These are phyloP conservation scores for Croton laevigatus DNA, from an alignment of 441 rosid species.

Conservation along the genomic window DNA sequence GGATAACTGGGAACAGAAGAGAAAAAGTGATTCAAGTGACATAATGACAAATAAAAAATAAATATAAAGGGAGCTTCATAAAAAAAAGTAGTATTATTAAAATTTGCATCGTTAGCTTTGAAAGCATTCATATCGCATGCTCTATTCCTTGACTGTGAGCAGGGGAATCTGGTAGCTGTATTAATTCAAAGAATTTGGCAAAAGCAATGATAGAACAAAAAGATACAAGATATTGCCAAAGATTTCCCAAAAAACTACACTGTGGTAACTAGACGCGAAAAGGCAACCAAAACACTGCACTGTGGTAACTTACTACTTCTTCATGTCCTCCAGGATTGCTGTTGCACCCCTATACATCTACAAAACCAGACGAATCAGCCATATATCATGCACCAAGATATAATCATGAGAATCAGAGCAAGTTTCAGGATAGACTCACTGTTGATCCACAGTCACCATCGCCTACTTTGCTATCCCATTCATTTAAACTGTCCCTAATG, in stretches of 20 bases:
- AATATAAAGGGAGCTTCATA: neutral
- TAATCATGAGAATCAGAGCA: conserved; percentile 14
- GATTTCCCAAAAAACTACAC: neutral
- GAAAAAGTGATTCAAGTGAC: conserved; percentile 13
- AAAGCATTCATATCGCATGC: neutral
- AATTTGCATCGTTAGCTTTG: neutral
- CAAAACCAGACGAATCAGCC: conserved; percentile 24
- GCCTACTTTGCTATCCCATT: conserved; percentile 95
- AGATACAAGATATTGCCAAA: neutral
- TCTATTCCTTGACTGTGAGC: neutral
- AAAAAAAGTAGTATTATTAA: neutral
- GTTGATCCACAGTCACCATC: conserved; percentile 99
- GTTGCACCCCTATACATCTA: conserved; percentile 91
- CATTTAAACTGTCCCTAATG: conserved; percentile 73
- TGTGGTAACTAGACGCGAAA: neutral
- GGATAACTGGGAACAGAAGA: conserved; percentile 69
- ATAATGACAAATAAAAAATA: neutral
- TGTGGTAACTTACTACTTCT: conserved; percentile 58
- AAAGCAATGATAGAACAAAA: neutral
- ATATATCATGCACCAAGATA: conserved; percentile 12
- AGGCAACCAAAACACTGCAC: conserved; percentile 6
- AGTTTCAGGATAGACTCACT: conserved; percentile 46
- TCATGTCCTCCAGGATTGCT: conserved; percentile 83
- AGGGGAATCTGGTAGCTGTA: neutral
- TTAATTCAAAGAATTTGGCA: neutral